Conservation (phyloP, 148 eudicot species). For the Camellia lanceoleosa region DNA sequence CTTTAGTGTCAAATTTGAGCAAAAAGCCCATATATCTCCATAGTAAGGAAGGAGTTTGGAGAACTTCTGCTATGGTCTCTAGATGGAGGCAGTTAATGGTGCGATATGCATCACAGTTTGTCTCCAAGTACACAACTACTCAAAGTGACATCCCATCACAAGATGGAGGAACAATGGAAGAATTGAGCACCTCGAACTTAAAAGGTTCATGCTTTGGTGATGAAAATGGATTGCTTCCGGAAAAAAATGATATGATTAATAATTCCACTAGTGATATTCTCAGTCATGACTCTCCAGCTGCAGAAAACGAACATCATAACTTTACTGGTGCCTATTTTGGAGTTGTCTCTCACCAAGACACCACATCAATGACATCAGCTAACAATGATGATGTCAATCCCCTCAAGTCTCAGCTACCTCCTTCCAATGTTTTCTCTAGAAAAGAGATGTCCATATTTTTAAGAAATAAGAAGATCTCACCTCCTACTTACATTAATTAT, state of each 20-base stretch:
- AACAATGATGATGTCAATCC: constrained; percentile 48
- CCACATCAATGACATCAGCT: constrained; percentile 6
- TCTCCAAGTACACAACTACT: constrained; percentile 24
- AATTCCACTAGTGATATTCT: constrained; percentile 17
- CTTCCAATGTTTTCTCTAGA: constrained; percentile 62
- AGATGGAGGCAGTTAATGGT: constrained; percentile 80
- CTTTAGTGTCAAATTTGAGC: constrained; percentile 60
- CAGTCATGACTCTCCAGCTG: constrained; percentile 20
- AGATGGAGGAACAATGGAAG: constrained; percentile 20
- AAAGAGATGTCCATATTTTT: constrained; percentile 74
- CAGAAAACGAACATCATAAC: constrained; percentile 27
- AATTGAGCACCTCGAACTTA: constrained; percentile 21
- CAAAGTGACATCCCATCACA: constrained; percentile 20
- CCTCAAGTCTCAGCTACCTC: constrained; percentile 71
- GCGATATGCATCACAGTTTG: constrained; percentile 38
- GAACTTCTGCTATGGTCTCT: constrained; percentile 87
- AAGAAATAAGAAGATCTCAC: constrained; percentile 47
- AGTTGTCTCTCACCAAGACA: constrained; percentile 9
- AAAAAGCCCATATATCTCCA: constrained; percentile 76
- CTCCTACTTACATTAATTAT: constrained; percentile 37
- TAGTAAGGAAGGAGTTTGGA: constrained; percentile 89
- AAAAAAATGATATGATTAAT: constrained; percentile 9
- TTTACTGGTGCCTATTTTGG: constrained; percentile 31
- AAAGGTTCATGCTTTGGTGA: constrained; percentile 24
- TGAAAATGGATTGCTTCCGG: constrained; percentile 26